Conservation (phyloP, 2,329 filamentous ascomycete genomes). For the Neopestalotiopsis sp. region DNA sequence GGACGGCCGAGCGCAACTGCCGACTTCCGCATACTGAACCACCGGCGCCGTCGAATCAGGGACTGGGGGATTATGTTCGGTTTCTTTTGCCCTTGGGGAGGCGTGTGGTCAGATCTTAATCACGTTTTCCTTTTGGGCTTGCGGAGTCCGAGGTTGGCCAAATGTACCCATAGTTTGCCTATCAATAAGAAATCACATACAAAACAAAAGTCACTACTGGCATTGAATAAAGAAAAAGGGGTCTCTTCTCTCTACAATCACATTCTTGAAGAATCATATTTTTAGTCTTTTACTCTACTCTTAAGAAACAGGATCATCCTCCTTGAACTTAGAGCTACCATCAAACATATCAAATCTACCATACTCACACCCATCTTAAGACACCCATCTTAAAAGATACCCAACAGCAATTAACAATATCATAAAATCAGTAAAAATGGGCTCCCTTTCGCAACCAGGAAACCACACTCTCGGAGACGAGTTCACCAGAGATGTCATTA, state of each 20-base stretch:
- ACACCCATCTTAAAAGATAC: neutral
- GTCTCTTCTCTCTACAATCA: neutral
- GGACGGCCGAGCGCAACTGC: neutral
- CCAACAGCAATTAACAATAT: neutral
- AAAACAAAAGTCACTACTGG: neutral
- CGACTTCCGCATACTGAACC: neutral
- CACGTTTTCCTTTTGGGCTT: neutral
- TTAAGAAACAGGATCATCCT: neutral
- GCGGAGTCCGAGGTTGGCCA: neutral
- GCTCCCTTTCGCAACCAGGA: slow-evolving; percentile 2
- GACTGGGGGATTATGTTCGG: neutral
- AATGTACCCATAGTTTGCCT: neutral
- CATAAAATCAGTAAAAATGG: neutral
- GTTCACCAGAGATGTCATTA: slow-evolving; percentile 66
- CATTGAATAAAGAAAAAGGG: neutral
- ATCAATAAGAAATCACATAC: neutral
- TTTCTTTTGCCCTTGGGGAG: too few species aligned
- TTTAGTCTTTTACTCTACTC: neutral
- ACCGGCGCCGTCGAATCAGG: neutral
- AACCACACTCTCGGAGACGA: slow-evolving; percentile 16
- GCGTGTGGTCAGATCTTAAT: neutral
- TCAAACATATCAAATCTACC: neutral
- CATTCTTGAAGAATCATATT: neutral
- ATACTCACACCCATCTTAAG: neutral
- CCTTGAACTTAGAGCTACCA: neutral